Evolutionary conservation across 371 early-diverging fungal genomes (phyloP), one percentile per base, ranked within the genome.

Genomic region (Mortierella sp.): DNA sequence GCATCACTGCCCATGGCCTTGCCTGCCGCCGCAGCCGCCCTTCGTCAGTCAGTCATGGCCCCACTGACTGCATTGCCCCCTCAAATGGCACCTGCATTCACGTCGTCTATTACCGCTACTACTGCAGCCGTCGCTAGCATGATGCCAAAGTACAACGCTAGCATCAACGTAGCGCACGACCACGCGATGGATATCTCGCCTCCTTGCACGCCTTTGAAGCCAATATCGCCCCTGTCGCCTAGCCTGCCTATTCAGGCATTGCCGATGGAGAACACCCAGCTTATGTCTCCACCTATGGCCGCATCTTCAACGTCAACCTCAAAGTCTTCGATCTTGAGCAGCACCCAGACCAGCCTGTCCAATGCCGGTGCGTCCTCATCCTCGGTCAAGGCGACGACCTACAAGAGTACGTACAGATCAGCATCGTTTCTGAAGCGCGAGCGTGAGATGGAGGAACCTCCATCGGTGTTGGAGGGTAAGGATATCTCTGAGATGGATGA

Each of bases 401-500:
- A 75, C 54, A 75, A 75, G 65, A 69, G 69, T 44, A 48, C 64
- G 15, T 75, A 75, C 53, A 39, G 76, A 8, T 60, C 76, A 3
- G 56, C 70, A 2, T 61, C 76, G 27, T 46, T 71, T 6, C 21
- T 56, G 46, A 75, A 75, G 64, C 64, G 76, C 17, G 50, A 60
- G 15, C 73, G 58, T n/a, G 75, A 58, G 44, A n/a, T 41, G 17
- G 76, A 68, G 12, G 75, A 63, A 6, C 64, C 65, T 4, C 69
- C 76, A 19, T 75, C 76, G 28, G 76, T 75, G 5, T 49, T 75
- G 43, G 76, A 75, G 0, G 76, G 76, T 46, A 60, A 34, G 57
- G 69, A 75, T 26, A 1, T 69, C 27, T 14, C 60, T 2, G 82
- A 86, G 54, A 76, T 72, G 82, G 91, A 92, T 42, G 85, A 88